Evolutionary conservation across 1,284 basidiomycete species (phyloP).

Genomic region (Gymnopus androsaceus): DNA sequence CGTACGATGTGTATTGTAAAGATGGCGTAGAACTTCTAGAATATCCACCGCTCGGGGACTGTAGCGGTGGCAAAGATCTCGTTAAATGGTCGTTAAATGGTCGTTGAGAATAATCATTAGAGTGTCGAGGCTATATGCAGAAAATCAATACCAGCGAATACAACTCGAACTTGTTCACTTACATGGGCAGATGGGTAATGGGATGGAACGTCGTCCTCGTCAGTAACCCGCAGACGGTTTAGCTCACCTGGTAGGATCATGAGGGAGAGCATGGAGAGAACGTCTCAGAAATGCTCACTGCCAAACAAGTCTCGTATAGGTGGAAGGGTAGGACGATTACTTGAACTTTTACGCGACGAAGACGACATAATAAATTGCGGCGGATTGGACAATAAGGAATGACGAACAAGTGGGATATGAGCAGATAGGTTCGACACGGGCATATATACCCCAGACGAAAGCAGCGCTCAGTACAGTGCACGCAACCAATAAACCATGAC

Average conservation of each 20-base stretch:
- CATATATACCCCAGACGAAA: not conserved
- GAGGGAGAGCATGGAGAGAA: not conserved
- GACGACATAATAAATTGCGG: conserved; percentile 37
- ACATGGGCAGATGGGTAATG: not conserved
- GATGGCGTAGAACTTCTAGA: not conserved
- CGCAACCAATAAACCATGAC: too few relatives aligned
- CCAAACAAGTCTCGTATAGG: conserved; percentile 73
- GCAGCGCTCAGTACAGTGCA: too few relatives aligned
- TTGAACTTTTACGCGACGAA: conserved; percentile 36
- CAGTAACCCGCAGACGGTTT: conserved; percentile 39
- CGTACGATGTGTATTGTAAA: not conserved
- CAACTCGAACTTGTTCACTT: not conserved
- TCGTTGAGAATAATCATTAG: conserved; percentile 4
- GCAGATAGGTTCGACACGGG: too few relatives aligned
- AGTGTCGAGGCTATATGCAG: not conserved
- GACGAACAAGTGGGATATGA: too few relatives aligned
- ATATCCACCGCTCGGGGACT: not conserved
- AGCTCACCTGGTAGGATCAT: conserved; percentile 40
- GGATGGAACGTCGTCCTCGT: conserved; percentile 31
- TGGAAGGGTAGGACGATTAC: conserved; percentile 66
- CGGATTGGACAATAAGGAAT: not conserved
- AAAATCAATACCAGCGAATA: not conserved
- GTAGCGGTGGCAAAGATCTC: not conserved
- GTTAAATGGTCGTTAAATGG: not conserved
- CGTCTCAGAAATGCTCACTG: conserved; percentile 40